Percentiles rank a stretch among this genome's conserved stretches.
phyloP scores from a whole-genome alignment of 305 asterid genomes.

The Fraxinus albicans region DNA sequence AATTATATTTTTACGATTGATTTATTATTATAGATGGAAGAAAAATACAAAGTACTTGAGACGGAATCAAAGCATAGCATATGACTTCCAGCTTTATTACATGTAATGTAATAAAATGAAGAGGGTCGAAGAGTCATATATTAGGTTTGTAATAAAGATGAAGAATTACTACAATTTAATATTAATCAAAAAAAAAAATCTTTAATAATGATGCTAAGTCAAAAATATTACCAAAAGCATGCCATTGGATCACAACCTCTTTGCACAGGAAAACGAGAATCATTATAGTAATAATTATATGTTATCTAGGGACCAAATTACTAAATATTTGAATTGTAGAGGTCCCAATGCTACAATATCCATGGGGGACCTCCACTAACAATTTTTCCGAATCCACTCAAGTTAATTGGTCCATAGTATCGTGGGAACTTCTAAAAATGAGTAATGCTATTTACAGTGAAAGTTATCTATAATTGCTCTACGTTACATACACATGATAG shows the following conservation, averaged over 20 bases:
- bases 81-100: neutral
- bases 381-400: neutral
- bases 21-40: neutral
- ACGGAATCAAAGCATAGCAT: neutral
- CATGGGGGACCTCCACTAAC: neutral
- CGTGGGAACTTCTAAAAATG: neutral
- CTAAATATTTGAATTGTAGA: neutral
- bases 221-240: neutral
- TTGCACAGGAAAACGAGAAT: neutral
- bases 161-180: no score
- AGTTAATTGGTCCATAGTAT: neutral
- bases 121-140: neutral
- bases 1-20: neutral
- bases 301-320: neutral
- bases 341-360: neutral
- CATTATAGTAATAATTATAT: neutral
- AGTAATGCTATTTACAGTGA: no score
- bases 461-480: no score
- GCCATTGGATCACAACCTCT: neutral
- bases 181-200: no score
- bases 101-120: neutral
- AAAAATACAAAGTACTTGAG: neutral
- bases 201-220: neutral
- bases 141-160: neutral
- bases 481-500: no score